Percentiles rank a stretch among this genome's conserved stretches.
phyloP scores from a whole-genome alignment of 2,329 filamentous ascomycete species.

The Rugonectria rugulosa region DNA sequence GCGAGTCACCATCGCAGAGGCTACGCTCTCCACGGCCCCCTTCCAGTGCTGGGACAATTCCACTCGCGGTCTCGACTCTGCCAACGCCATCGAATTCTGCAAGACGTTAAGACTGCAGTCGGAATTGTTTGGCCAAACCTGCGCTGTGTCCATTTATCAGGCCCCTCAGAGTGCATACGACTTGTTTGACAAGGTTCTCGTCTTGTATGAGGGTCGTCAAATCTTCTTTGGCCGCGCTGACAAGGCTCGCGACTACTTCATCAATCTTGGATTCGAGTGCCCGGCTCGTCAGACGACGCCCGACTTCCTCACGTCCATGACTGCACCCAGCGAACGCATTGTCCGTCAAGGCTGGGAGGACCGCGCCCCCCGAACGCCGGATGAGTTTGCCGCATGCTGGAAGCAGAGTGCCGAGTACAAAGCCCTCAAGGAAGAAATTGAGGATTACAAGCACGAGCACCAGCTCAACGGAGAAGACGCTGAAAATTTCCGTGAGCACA shows the following conservation, averaged over 20 bases:
- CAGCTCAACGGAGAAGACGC: conserved; percentile 12
- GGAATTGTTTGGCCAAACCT: conserved; percentile 18
- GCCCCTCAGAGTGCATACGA: conserved; percentile 20
- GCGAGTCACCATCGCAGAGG: conserved; percentile 20
- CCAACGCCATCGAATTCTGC: conserved; percentile 22
- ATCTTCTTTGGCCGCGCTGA: conserved; percentile 17
- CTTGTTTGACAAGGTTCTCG: conserved; percentile 20
- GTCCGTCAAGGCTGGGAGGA: conserved; percentile 11
- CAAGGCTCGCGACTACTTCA: conserved; percentile 17
- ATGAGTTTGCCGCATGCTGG: conserved; percentile 18
- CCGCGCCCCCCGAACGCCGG: conserved; percentile 14
- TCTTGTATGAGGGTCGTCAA: conserved; percentile 17
- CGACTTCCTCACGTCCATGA: conserved; percentile 21
- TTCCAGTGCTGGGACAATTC: conserved; percentile 24
- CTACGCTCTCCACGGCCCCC: conserved; percentile 14
- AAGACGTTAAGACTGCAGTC: conserved; percentile 18
- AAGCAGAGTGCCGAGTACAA: conserved; percentile 15
- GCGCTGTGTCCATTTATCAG: conserved; percentile 22
- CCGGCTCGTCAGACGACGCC: conserved; percentile 17
- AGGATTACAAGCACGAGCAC: conserved; percentile 15
- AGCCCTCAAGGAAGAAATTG: conserved; percentile 8
- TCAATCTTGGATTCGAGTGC: conserved; percentile 19
- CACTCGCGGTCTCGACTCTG: conserved; percentile 14
- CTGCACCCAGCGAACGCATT: conserved; percentile 11
- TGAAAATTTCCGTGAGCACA: conserved; percentile 18